These are phyloP conservation scores for Prunus salicina DNA, from an alignment of 306 rosid genomes.

Conservation along the genomic window DNA sequence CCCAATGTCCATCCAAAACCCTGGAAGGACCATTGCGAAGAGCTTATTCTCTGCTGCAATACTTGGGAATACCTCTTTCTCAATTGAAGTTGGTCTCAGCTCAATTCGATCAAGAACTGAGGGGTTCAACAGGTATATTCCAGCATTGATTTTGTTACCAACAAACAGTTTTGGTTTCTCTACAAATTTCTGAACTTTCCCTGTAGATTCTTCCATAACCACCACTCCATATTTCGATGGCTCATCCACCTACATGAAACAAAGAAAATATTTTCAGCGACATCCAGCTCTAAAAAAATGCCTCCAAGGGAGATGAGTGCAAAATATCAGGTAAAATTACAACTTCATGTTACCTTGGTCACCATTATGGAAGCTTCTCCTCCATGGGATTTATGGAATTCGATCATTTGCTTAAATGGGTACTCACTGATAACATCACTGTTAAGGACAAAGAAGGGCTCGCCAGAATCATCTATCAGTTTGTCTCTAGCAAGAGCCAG, in stretches of 20 bases:
- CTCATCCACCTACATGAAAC: constrained; percentile 77
- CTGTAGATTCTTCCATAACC: constrained; percentile 81
- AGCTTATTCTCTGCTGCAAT: constrained; percentile 85
- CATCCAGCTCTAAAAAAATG: neutral
- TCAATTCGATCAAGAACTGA: constrained; percentile 85
- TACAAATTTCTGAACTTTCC: constrained; percentile 89
- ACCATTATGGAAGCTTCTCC: constrained; percentile 99
- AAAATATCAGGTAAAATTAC: neutral
- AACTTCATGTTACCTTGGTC: constrained; percentile 64
- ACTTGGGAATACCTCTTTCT: constrained; percentile 92
- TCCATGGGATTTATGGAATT: constrained; percentile 87
- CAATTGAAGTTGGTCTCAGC: constrained; percentile 97
- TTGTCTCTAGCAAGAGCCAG: constrained; percentile 99
- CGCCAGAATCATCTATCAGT: constrained; percentile 74
- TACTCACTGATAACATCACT: constrained; percentile 98
- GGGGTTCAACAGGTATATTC: constrained; percentile 84
- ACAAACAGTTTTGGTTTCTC: constrained; percentile 97
- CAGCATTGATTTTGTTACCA: constrained; percentile 99
- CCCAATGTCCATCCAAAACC: constrained; percentile 99
- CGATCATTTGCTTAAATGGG: constrained; percentile 88
- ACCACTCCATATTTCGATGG: constrained; percentile 99
- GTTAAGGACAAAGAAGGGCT: constrained; percentile 97
- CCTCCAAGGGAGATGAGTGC: neutral
- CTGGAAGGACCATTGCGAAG: constrained; percentile 95
- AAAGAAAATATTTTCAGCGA: constrained; percentile 26